Conservation (phyloP, 257 asterid genomes). For the Echium plantagineum region DNA sequence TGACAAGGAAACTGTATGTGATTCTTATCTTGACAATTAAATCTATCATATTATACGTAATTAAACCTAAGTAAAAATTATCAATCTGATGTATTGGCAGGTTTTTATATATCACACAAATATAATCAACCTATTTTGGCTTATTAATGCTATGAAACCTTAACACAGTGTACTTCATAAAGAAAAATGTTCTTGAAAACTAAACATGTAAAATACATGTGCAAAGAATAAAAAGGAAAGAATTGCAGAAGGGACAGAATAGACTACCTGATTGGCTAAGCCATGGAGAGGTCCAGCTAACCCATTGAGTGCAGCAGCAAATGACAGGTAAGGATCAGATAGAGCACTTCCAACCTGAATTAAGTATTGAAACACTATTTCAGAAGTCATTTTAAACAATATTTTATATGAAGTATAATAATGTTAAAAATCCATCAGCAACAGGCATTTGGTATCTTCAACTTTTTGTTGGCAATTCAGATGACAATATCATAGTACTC, state of each 20-base stretch:
- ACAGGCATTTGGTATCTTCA: neutral
- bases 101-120: no score
- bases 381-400: neutral
- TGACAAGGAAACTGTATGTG: no score
- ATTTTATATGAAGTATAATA: neutral
- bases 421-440: neutral
- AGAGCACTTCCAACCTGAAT: conserved; percentile 96
- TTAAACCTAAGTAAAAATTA: no score
- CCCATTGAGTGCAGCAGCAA: conserved; percentile 97
- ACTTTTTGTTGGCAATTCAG: neutral
- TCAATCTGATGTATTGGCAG: no score
- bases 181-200: no score
- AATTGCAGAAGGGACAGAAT: neutral
- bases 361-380: conserved; percentile 8
- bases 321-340: conserved; percentile 98
- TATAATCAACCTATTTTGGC: no score
- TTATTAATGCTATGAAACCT: no score
- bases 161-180: no score
- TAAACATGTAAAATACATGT: no score
- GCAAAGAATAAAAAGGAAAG: neutral
- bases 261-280: conserved; percentile 90
- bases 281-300: conserved; percentile 99
- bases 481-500: neutral
- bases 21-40: no score
- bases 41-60: no score